Percentiles rank a stretch among this genome's conserved stretches.
phyloP scores from a whole-genome alignment of 208 protist species.

The Zelonia costaricensis region DNA sequence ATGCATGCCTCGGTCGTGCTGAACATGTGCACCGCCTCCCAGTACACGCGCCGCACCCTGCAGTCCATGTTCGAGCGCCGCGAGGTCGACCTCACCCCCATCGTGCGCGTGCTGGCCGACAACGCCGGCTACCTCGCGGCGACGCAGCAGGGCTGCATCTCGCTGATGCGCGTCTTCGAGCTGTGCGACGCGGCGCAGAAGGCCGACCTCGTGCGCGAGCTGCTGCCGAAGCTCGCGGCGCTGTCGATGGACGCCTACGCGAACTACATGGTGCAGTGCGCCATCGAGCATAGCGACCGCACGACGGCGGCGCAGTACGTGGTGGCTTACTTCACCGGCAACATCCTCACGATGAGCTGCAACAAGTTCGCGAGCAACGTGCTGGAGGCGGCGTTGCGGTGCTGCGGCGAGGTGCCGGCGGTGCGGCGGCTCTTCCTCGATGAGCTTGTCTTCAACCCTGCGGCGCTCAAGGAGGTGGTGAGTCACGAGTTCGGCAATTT shows the following conservation, averaged over 20 bases:
- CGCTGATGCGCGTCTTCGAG: conserved; percentile 86
- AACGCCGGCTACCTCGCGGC: conserved; percentile 82
- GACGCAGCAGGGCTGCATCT: conserved; percentile 88
- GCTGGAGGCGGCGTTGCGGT: conserved; percentile 77
- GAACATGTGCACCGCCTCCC: conserved; percentile 78
- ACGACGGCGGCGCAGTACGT: conserved; percentile 64
- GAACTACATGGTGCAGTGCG: conserved; percentile 92
- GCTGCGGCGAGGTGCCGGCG: conserved; percentile 59
- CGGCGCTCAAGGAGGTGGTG: conserved; percentile 73
- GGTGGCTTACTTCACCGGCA: conserved; percentile 49
- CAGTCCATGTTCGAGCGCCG: conserved; percentile 76
- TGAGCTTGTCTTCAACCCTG: conserved; percentile 83
- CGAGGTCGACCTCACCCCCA: conserved; percentile 51
- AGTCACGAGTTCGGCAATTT: conserved; percentile 87
- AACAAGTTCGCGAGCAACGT: conserved; percentile 76
- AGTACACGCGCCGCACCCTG: conserved; percentile 78
- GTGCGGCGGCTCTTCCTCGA: conserved; percentile 72
- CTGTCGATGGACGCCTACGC: conserved; percentile 82
- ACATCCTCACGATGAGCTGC: conserved; percentile 75
- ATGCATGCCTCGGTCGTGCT: conserved; percentile 75
- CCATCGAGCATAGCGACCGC: conserved; percentile 69
- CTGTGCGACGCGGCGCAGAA: conserved; percentile 57
- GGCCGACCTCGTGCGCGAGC: conserved; percentile 48
- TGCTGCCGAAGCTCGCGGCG: conserved; percentile 66
- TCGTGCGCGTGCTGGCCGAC: conserved; percentile 61